Evolutionary conservation across 192 early-diverging fungal genomes (phyloP), one percentile per base, ranked within the genome.

Genomic region (Podila epicladia): DNA sequence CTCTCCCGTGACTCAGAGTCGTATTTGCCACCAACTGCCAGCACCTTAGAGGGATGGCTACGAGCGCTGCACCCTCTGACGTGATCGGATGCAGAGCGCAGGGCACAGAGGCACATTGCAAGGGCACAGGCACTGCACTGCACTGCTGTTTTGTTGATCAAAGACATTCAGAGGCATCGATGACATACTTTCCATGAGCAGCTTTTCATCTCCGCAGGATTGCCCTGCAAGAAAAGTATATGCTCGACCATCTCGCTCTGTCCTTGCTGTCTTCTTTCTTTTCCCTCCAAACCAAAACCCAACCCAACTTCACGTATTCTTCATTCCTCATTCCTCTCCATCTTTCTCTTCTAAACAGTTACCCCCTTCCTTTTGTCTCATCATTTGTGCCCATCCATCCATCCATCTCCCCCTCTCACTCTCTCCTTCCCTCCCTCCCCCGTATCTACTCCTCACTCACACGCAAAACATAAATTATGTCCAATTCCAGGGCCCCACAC

Each of bases 401-500:
- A 15, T 69, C 51, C 6, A 28, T 17, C n/a, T n/a, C 31, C 22
- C 33, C 26, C 32, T 29, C n/a, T 12, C n/a, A 29, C 28, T 13
- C 38, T 7, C 41, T 38, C n/a, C 31, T 31, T 32, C 33, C 19
- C 32, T 29, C 32, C n/a, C 19, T 13, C 37, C 24, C 29, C 29
- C 64, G 53, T 48, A 28, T 28, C 41, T 51, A 33, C 0, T 11
- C 61, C 48, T 11, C 45, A 12, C 28, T 50, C 28, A 9, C 20
- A 8, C 24, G 6, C 37, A 66, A 9, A 20, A 22, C n/a, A 33
- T 37, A 59, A 58, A 45, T n/a, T 59, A 80, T 80, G 77, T 68
- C 71, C 41, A 66, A 73, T 60, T 72, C 77, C 37, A 69, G 66
- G 41, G 53, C 62, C 48, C n/a, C 37, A 12, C 62, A 64, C 35